phyloP scores from a whole-genome alignment of 169 alveolate genomes.

The Miamiensis avidus region DNA sequence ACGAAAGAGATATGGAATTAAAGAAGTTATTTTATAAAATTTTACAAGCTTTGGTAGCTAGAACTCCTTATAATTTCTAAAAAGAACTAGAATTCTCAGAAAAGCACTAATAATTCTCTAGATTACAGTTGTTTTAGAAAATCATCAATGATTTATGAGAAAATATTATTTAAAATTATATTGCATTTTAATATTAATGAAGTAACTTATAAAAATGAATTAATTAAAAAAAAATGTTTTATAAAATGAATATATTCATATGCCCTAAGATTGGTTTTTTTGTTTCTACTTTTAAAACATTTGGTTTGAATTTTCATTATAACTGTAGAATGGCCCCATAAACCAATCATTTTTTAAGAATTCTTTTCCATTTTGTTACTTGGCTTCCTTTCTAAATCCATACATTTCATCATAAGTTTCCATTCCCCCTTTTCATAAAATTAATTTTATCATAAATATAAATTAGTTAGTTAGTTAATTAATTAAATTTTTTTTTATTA shows the following conservation, averaged over 20 bases:
- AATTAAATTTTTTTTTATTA: no score
- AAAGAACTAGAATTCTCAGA: constrained; percentile 27
- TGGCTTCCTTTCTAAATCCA: constrained; percentile 30
- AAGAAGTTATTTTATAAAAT: constrained; percentile 9
- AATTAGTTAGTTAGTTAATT: no score
- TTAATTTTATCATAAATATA: no score
- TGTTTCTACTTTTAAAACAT: not conserved
- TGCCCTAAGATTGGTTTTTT: no score
- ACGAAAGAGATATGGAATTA: constrained; percentile 39
- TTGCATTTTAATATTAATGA: no score
- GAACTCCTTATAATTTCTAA: constrained; percentile 27
- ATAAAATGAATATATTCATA: no score
- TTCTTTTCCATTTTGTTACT: not conserved
- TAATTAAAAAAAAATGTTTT: no score
- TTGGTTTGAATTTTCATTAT: constrained; percentile 10
- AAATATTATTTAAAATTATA: no score
- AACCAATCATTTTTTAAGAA: constrained; percentile 34
- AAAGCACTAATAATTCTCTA: constrained; percentile 19
- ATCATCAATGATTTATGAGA: not conserved
- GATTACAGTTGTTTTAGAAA: constrained; percentile 28
- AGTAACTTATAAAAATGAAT: no score
- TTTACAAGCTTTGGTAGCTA: constrained; percentile 16
- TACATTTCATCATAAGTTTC: constrained; percentile 32
- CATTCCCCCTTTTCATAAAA: not conserved
- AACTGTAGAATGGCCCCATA: constrained; percentile 49